A percentile compares a stretch with the other conserved stretches of the same genome.
Conservation (phyloP, 306 rosid species). For the Prosopis cineraria region DNA sequence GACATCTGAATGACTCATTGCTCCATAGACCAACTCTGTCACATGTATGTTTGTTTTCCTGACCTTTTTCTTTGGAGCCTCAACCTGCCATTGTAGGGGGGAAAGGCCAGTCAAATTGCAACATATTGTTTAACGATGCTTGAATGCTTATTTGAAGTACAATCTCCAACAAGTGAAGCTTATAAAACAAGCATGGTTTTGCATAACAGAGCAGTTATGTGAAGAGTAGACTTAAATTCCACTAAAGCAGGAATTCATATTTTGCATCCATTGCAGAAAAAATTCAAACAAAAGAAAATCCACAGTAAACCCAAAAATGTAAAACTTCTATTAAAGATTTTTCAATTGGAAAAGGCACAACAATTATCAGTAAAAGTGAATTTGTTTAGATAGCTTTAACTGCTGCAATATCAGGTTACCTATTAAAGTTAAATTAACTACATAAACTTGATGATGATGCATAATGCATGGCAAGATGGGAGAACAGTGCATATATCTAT, state of each 20-base stretch:
- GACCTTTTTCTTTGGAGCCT: constrained; percentile 82
- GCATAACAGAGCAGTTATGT: neutral
- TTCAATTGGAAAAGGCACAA: neutral
- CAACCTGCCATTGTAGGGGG: constrained; percentile 48
- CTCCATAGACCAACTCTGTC: constrained; percentile 75
- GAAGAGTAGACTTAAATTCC: neutral
- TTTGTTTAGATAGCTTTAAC: neutral
- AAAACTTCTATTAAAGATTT: neutral
- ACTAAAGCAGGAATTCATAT: neutral
- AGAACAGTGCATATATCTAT: too few species aligned
- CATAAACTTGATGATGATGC: neutral
- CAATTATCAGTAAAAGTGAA: neutral
- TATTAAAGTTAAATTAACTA: neutral
- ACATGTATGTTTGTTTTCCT: constrained; percentile 77
- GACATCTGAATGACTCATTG: constrained; percentile 58
- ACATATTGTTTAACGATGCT: neutral
- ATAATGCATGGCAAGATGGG: neutral
- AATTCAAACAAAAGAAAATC: constrained; percentile 4
- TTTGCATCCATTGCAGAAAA: constrained; percentile 5
- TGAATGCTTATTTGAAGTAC: neutral
- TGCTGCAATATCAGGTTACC: neutral
- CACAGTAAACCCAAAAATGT: neutral
- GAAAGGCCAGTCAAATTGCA: constrained; percentile 11
- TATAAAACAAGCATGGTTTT: neutral
- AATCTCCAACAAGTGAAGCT: neutral